These are phyloP conservation scores for Musa troglodytarum DNA, from an alignment of 176 grass and related monocot genomes.

Conservation along the genomic window DNA sequence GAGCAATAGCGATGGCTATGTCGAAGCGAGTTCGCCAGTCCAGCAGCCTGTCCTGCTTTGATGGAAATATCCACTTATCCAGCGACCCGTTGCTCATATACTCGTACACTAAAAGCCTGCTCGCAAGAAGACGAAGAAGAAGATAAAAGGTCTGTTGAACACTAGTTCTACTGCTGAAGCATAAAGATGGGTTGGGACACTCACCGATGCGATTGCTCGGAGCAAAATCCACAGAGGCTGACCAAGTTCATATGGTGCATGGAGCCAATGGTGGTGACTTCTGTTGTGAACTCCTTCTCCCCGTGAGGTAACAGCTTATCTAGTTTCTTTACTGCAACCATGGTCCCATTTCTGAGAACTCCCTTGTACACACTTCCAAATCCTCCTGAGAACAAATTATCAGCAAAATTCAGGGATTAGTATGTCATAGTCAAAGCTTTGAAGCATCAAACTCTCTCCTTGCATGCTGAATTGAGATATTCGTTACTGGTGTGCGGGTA, in stretches of 20 bases:
- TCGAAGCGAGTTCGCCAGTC: conserved; percentile 11
- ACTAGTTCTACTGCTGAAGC: neutral
- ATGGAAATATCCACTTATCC: conserved; percentile 17
- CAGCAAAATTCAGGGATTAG: too few species aligned
- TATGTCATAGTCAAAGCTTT: too few species aligned
- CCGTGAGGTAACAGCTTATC: conserved; percentile 5
- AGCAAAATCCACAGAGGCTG: conserved; percentile 8
- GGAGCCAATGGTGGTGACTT: conserved; percentile 13
- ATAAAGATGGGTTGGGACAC: too few species aligned
- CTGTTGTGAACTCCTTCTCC: conserved; percentile 13
- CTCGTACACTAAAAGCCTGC: conserved; percentile 13
- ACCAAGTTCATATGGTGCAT: conserved; percentile 22
- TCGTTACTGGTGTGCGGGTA: neutral
- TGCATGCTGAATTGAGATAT: too few species aligned
- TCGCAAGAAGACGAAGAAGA: neutral
- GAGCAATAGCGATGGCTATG: conserved; percentile 8
- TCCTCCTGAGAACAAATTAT: neutral
- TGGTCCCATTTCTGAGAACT: conserved; percentile 2
- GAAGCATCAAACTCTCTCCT: too few species aligned
- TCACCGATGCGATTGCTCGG: neutral
- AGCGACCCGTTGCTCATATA: conserved; percentile 14
- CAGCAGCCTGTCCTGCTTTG: neutral
- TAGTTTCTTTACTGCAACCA: conserved; percentile 17
- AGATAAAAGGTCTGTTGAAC: neutral
- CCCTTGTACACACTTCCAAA: conserved; percentile 18